Percentiles rank a stretch among this genome's conserved stretches.
phyloP scores from a whole-genome alignment of 1,284 basidiomycete species.

The Hypsizygus ulmarius region DNA sequence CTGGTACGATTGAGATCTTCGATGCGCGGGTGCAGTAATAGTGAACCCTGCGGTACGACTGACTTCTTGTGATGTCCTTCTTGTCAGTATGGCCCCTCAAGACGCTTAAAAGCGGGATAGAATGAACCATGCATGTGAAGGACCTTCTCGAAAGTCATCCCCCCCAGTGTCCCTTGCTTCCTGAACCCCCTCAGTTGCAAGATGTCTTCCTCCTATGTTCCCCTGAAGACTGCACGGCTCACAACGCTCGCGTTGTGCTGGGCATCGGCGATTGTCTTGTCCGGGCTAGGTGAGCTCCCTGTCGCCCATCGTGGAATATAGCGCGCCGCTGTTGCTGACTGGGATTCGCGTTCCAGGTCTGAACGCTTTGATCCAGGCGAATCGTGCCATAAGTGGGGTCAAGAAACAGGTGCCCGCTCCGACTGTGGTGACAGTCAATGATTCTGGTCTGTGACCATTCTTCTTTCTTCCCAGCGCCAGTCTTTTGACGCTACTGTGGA shows the following conservation, averaged over 20 bases:
- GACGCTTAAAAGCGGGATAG: too few species aligned
- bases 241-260: slow-evolving; percentile 2
- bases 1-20: neutral
- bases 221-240: slow-evolving; percentile 4
- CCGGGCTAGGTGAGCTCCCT: slow-evolving; percentile 2
- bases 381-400: neutral
- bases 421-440: neutral
- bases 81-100: too few species aligned
- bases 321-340: neutral
- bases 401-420: neutral
- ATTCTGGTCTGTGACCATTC: slow-evolving; percentile 1
- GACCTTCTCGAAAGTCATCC: neutral
- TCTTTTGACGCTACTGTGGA: neutral
- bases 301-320: neutral
- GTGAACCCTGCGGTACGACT: neutral
- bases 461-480: neutral
- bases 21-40: too few species aligned
- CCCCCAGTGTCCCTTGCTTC: neutral
- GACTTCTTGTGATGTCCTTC: neutral
- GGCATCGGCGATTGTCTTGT: slow-evolving; percentile 4
- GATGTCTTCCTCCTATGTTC: slow-evolving; percentile 2
- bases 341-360: neutral
- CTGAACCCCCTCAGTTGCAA: neutral
- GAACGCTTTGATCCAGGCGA: slow-evolving; percentile 8
- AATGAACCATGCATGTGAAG: neutral